Evolutionary conservation across 1,139 yeast species (phyloP), one percentile per base, ranked within the genome.

Genomic region (Hansenula sp.): DNA sequence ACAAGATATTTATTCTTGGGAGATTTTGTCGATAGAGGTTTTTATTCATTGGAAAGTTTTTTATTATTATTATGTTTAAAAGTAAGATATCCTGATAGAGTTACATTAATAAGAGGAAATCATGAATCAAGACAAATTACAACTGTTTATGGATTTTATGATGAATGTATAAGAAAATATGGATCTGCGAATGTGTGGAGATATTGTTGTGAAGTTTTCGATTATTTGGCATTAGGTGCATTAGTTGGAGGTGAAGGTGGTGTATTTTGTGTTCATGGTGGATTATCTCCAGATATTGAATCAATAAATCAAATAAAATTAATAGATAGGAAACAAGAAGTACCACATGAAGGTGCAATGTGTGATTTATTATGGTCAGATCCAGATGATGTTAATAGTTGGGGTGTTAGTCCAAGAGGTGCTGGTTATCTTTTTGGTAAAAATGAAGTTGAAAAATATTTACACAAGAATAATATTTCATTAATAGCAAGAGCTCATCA

Each of bases 321-420:
- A 21, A 57, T 67, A 29, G 68, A 66, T 51, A 59, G 72, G 52
- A 76, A 77, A 49, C 97, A 92, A 67, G 98, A 92, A 66, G 97
- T 92, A 39, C 98, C 98, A 28, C 98, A 92, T 61, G 98, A 92
- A 64, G 98, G 98, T 30, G 96, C 97, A 40, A 92, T 92, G 96
- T 92, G 97, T 66, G 98, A 92, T 62, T 70, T 92, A 59, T 71
- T 92, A 44, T 92, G 98, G 98, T 84, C 95, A 9, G 98, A 92
- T 59, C 98, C 98, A 2, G 98, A 92, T 60, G 96, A 88, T 59
- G 81, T 95, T 50, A 88, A 88, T 46, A 90, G 94, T 42, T 94
- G 98, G 98, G 96, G 96, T 20, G 81, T 92, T 49, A 84, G 95
- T 43, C 97, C 98, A 51, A 79, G 98, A 66, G 98, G 98, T 56